phyloP scores from a whole-genome alignment of 768 basidiomycete genomes.

The Suillus discolor region DNA sequence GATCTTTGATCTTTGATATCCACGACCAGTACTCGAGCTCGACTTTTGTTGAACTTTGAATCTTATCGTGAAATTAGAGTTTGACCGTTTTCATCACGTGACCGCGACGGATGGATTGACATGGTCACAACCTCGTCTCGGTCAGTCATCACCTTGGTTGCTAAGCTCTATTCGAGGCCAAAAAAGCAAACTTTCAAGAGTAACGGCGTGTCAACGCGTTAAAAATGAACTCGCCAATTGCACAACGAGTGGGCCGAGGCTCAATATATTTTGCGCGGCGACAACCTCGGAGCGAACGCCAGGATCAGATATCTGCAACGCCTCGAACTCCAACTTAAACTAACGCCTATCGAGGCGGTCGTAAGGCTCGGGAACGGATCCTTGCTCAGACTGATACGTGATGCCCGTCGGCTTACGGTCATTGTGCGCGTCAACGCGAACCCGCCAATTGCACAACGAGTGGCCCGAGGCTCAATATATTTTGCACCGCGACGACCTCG shows the following conservation, averaged over 20 bases:
- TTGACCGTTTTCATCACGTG: not conserved
- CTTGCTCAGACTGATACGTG: not conserved
- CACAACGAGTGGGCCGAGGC: not conserved
- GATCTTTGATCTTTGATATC: not conserved
- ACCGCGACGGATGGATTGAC: not conserved
- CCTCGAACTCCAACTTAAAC: not conserved
- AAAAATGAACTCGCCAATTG: not conserved
- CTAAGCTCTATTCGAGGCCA: not conserved
- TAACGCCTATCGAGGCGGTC: too few species aligned
- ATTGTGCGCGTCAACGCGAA: not conserved
- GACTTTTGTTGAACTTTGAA: too few species aligned
- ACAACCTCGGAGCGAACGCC: not conserved
- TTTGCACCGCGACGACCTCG: not conserved
- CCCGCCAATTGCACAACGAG: too few species aligned
- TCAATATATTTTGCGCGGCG: not conserved
- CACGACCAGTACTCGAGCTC: not conserved
- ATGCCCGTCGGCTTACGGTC: not conserved
- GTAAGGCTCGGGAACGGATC: not conserved
- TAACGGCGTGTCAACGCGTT: not conserved
- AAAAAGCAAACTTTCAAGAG: not conserved
- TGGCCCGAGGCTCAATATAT: not conserved
- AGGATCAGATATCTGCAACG: not conserved
- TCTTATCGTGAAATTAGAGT: too few species aligned
- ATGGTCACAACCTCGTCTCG: too few species aligned
- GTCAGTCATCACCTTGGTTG: not conserved